Percentiles rank a stretch among this genome's conserved stretches.
These are phyloP conservation scores for Kappamyces sp. DNA, from an alignment of 192 early-diverging fungal genomes.

Conservation along the genomic window DNA sequence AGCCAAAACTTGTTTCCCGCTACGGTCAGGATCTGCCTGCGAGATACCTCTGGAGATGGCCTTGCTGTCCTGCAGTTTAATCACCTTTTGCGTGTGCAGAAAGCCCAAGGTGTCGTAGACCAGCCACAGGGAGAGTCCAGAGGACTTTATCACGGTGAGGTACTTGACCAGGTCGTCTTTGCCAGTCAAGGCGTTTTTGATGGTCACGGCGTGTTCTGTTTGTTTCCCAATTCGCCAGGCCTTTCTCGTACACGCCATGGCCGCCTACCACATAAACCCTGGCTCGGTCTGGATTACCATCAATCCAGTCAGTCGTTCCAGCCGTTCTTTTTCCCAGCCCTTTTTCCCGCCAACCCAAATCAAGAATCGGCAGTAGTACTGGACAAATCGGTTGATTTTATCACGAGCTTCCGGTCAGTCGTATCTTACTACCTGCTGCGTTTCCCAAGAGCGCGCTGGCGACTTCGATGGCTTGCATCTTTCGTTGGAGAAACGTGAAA, in stretches of 20 bases:
- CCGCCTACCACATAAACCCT: background rate
- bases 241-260: slow-evolving; percentile 2
- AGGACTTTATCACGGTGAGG: slow-evolving; percentile 49
- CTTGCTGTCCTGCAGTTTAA: slow-evolving; percentile 60
- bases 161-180: slow-evolving; percentile 57
- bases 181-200: slow-evolving; percentile 45
- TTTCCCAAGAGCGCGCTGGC: slow-evolving; percentile 4
- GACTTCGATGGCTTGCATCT: background rate
- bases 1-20: slow-evolving; percentile 63
- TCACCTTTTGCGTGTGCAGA: slow-evolving; percentile 59
- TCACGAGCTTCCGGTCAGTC: slow-evolving; percentile 24
- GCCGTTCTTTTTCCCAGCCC: slow-evolving; percentile 43
- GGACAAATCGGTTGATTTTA: slow-evolving; percentile 65
- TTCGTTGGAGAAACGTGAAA: too few species aligned
- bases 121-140: slow-evolving; percentile 58
- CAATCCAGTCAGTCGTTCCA: slow-evolving; percentile 54
- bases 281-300: slow-evolving; percentile 33
- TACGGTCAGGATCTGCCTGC: background rate
- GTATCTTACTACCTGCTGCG: slow-evolving; percentile 3
- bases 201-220: slow-evolving; percentile 57
- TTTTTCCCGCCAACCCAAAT: slow-evolving; percentile 47
- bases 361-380: slow-evolving; percentile 81
- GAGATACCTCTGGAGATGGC: slow-evolving; percentile 40
- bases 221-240: slow-evolving; percentile 62
- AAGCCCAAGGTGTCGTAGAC: slow-evolving; percentile 56